Base-by-base conservation (phyloP, 1,139 yeast genomes). In the Candida frijolesensis region DNA sequence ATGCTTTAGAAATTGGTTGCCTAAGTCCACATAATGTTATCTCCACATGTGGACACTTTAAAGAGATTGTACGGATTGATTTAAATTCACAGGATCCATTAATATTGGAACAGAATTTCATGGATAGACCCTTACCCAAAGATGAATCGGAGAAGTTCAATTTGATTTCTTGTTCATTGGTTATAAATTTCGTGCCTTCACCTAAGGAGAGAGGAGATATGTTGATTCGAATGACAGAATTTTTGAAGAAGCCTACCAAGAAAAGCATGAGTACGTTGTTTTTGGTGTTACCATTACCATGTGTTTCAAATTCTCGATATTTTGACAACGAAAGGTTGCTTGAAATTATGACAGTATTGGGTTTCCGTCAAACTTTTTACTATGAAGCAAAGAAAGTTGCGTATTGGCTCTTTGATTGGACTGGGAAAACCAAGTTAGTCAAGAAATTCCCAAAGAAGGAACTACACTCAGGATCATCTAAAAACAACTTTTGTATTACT, bases 271-370 rank as follows among this genome's bases (percentile, higher is more conserved):
- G 75, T 19, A 66, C 79, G 22, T 67, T 89, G 3, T 92, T 92
- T 62, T 67, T 94, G 14, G 98, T 94, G 1, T 70, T 92, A 7
- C 99, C 99, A 0, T 73, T 88, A 32, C 97, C 98, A 0, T 94
- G 99, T 64, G 74, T 90, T 1, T 65, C 72, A 8, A 91, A 92
- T 64, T 91, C 97, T 0, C 73, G 98, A 37, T 94, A 92, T 62
- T 83, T 85, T 64, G 81, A 82, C 53, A 71, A 76, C 37, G 65
- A 65, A 0, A 65, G 67, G 18, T 68, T 80, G 9, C 57, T 78
- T 39, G 64, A 67, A 0, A 79, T 89, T 15, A 79, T 87, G 83
- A 47, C 54, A 1, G 60, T 72, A 10, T 67, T 90, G 14, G 97
- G 97, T 0, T 90, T 84, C 57, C 57, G 52, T 4, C 59, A 73